A percentile compares a stretch with the other conserved stretches of the same genome.
Evolutionary conservation across 495 filamentous ascomycete genomes (phyloP).

Genomic region (Aspergillus affinis): DNA sequence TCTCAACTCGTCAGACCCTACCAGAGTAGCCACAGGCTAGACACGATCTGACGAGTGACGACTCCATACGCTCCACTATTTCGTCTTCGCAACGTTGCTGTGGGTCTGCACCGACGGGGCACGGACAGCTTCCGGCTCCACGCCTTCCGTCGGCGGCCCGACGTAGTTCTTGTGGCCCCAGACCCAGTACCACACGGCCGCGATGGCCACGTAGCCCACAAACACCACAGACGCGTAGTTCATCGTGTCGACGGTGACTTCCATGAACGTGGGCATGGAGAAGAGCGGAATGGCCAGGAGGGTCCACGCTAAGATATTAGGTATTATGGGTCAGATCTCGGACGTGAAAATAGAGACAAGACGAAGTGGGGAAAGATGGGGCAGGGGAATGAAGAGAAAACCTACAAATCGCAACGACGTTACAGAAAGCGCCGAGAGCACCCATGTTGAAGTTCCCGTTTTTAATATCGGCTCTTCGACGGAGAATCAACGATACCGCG

Average conservation of each 20-base stretch:
- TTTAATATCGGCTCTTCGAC: constrained; percentile 40
- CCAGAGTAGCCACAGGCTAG: no score
- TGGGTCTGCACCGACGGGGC: not conserved
- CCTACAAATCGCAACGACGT: constrained; percentile 52
- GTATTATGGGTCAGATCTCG: not conserved
- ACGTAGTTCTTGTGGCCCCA: constrained; percentile 49
- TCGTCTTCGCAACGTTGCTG: not conserved
- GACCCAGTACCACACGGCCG: constrained; percentile 59
- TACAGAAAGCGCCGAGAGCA: constrained; percentile 50
- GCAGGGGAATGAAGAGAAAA: constrained; percentile 5
- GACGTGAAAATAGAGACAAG: no score
- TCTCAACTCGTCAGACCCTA: no score
- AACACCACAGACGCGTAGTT: constrained; percentile 62
- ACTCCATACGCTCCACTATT: not conserved
- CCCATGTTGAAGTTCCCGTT: constrained; percentile 55
- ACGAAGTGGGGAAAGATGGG: not conserved
- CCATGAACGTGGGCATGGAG: constrained; percentile 38
- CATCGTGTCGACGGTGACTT: constrained; percentile 40
- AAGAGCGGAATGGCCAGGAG: constrained; percentile 54
- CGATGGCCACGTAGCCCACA: constrained; percentile 50
- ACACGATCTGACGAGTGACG: no score
- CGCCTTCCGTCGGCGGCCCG: constrained; percentile 21
- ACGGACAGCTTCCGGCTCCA: not conserved
- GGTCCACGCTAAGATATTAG: constrained; percentile 59
- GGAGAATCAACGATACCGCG: constrained; percentile 46